Evolutionary conservation across 2,329 filamentous ascomycete species (phyloP), one percentile per base, ranked within the genome.

Genomic region (Ascochyta viciae-villosae): DNA sequence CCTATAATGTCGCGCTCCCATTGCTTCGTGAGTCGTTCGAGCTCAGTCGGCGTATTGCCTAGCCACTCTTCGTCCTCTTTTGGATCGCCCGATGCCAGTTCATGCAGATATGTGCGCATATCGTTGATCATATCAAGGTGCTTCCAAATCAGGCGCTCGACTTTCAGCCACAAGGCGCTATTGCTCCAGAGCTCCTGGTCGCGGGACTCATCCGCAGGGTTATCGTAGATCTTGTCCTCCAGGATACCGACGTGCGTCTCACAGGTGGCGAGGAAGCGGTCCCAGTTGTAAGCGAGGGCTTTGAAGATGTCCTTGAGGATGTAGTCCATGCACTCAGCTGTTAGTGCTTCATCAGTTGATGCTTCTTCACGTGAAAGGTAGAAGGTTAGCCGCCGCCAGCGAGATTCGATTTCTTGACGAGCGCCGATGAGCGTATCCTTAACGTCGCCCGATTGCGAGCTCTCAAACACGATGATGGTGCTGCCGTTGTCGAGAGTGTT

Each of bases 391-490:
- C 82, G 73, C 8, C 81, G 76, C 82, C 82, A 84, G n/a, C 78
- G 74, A n/a, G 75, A 75, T 64, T 84, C 82, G 43, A 81, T 77
- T 53, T 82, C 78, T 40, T 80, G 76, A 13, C 82, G 74, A 3
- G 82, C 81, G 2, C 78, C 73, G 19, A 84, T 78, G 9, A 84
- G 59, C 1, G 81, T 84, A 59, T 84, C 80, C 34, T 80, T 74
- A 24, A 81, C 77, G 10, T 74, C 75, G 16, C 76, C 74, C 2
- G 79, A 79, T 26, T 81, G 77, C 0, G 80, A 80, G 43, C 80
- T 78, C 57, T 84, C 82, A 56, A 85, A 83, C 26, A 85, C 70
- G 50, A 85, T 82, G 51, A 84, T 80, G 0, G 80, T 81, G 54
- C 67, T 74, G 23, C 70, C 76, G 43, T 83, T 83, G 55, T 84